Percentiles rank a stretch among this genome's conserved stretches.
These are phyloP conservation scores for Sisymbrium irio DNA, from an alignment of 345 rosid species.

Conservation along the genomic window DNA sequence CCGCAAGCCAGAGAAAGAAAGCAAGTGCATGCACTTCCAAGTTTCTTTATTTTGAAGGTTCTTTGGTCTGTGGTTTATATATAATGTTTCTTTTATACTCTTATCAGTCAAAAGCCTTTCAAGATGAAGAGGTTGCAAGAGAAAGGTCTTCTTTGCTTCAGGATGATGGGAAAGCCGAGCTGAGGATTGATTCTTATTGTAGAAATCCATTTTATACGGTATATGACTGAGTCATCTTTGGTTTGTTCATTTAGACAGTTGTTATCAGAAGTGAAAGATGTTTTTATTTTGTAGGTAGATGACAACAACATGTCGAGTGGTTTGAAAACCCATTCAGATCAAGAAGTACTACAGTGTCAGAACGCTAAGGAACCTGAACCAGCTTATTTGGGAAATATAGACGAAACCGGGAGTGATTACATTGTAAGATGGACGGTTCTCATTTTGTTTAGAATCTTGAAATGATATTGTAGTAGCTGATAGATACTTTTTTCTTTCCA, in stretches of 20 bases:
- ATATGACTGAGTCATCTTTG: background rate
- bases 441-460: background rate
- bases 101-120: conserved; percentile 12
- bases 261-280: conserved; percentile 1
- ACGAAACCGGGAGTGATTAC: conserved; percentile 4
- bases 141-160: conserved; percentile 46
- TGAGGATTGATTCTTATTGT: conserved; percentile 17
- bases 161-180: conserved; percentile 39
- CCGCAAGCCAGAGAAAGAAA: conserved; percentile 10
- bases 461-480: conserved; percentile 7
- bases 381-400: background rate
- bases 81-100: conserved; percentile 1
- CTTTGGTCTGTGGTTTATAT: background rate
- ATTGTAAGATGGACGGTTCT: conserved; percentile 15
- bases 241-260: background rate
- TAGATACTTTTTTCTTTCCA: background rate
- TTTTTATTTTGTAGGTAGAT: conserved; percentile 3
- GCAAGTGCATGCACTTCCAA: conserved; percentile 26
- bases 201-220: conserved; percentile 29
- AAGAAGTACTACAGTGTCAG: background rate
- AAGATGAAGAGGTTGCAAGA: conserved; percentile 11
- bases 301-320: background rate
- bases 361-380: background rate
- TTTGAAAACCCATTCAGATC: background rate
- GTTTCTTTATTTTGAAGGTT: background rate